Evolutionary conservation across 768 basidiomycete species (phyloP), one percentile per base, ranked within the genome.

Genomic region (Mrakia blollopis): DNA sequence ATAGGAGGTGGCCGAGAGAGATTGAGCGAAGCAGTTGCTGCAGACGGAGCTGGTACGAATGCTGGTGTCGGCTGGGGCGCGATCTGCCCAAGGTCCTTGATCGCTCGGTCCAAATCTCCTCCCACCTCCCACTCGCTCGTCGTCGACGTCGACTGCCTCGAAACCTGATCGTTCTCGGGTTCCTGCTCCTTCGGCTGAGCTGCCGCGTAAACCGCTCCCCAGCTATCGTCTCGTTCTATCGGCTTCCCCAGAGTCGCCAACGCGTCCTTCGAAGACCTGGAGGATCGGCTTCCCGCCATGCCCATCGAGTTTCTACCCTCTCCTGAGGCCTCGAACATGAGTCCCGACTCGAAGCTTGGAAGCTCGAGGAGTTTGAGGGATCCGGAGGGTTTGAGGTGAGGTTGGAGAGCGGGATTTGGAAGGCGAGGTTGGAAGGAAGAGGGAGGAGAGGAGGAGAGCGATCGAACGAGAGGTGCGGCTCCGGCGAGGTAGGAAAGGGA

Each of bases 321-420:
- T 68, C 65, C 65, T 0, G 65, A 21, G 23, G 21, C 23, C 25
- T 60, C 71, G 37, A 72, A 72, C 18, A 37, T 21, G 7, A 60
- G 54, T 2, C 71, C 71, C 4, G 47, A 47, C 41, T 67, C 75
- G 65, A 76, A 71, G 41, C 68, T 69, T 2, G 75, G 75, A 2
- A 76, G 52, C 8, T 68, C 65, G n/a, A 76, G 75, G 16, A 76
- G 60, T 14, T 69, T 69, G 16, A 76, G 69, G 1, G 65, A 68
- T 9, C 75, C 75, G 1, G 75, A 76, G 35, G 65, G 52, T 41
- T 76, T 76, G 57, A 76, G 44, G 21, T 76, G 75, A 9, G 75
- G 75, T 23, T 70, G 44, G 41, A 60, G 30, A 30, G 62, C 47
- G 21, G 47, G 4, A 28, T 41, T 21, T 23, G 73, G 41, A 6